These are phyloP conservation scores for Syncephalis plumigaleata DNA, from an alignment of 371 early-diverging fungal genomes.

Conservation along the genomic window DNA sequence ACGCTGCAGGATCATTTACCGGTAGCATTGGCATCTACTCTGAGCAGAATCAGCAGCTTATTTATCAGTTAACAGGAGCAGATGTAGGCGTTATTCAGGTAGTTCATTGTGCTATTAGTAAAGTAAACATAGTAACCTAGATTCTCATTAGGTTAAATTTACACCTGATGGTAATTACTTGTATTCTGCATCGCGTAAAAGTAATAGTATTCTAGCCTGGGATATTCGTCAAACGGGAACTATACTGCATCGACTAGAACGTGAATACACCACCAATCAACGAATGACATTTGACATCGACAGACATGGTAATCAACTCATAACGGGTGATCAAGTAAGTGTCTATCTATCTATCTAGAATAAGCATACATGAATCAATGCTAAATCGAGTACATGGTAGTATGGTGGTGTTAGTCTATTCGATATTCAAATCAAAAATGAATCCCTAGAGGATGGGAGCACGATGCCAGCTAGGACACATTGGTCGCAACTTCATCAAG, in stretches of 20 bases:
- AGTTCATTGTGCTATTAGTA: background rate
- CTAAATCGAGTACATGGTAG: too few relatives aligned
- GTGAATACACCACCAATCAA: slow-evolving; percentile 43
- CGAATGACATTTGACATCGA: slow-evolving; percentile 47
- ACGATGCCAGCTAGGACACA: slow-evolving; percentile 2
- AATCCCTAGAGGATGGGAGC: slow-evolving; percentile 1
- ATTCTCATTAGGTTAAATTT: slow-evolving; percentile 23
- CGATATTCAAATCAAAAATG: slow-evolving; percentile 15
- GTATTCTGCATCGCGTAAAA: slow-evolving; percentile 35
- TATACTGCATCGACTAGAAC: slow-evolving; percentile 22
- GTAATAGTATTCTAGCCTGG: slow-evolving; percentile 37
- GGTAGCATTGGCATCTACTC: slow-evolving; percentile 47
- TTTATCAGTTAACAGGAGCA: slow-evolving; percentile 23
- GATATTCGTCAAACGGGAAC: slow-evolving; percentile 49
- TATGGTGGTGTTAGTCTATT: slow-evolving; percentile 24
- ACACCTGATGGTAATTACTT: slow-evolving; percentile 36
- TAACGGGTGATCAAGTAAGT: slow-evolving; percentile 33
- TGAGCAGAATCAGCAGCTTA: slow-evolving; percentile 25
- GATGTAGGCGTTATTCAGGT: slow-evolving; percentile 13
- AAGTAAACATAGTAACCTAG: background rate
- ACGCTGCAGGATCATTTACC: slow-evolving; percentile 47
- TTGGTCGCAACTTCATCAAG: background rate
- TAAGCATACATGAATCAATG: too few relatives aligned
- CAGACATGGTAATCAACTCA: slow-evolving; percentile 25
- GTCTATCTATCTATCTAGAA: background rate